phyloP scores from a whole-genome alignment of 768 basidiomycete species.

The Amanita exitialis region DNA sequence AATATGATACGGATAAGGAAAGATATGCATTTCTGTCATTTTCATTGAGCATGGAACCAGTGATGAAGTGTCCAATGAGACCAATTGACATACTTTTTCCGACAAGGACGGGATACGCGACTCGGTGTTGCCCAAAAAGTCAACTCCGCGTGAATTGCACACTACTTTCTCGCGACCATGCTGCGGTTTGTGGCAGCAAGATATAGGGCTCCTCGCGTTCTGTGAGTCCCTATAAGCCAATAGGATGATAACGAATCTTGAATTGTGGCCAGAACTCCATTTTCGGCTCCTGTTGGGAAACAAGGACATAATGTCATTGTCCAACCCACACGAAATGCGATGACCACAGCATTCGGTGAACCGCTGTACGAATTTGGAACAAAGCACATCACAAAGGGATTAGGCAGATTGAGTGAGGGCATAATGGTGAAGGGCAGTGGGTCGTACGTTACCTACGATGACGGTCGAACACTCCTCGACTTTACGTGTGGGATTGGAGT shows the following conservation, averaged over 20 bases:
- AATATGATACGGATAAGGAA: too few species aligned
- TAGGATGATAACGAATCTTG: background rate
- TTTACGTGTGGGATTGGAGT: constrained; percentile 88
- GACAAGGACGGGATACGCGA: too few species aligned
- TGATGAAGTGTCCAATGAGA: too few species aligned
- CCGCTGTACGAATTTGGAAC: constrained; percentile 29
- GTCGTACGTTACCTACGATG: constrained; percentile 61
- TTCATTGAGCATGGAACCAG: too few species aligned
- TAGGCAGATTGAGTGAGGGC: constrained; percentile 37
- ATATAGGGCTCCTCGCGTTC: background rate
- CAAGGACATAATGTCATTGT: background rate
- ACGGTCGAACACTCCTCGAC: constrained; percentile 70
- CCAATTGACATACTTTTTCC: too few species aligned
- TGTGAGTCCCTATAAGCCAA: background rate
- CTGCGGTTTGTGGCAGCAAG: background rate
- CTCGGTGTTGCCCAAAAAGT: too few species aligned
- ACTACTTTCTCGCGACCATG: background rate
- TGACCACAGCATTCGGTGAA: constrained; percentile 5
- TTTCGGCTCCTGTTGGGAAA: background rate
- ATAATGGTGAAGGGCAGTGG: constrained; percentile 63
- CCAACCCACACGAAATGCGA: background rate
- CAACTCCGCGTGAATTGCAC: background rate
- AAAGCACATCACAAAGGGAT: constrained; percentile 35
- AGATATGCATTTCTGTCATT: too few species aligned
- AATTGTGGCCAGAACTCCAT: background rate